Base-by-base conservation (phyloP, 164 flowering plant genomes). In the Dillenia turbinata region DNA sequence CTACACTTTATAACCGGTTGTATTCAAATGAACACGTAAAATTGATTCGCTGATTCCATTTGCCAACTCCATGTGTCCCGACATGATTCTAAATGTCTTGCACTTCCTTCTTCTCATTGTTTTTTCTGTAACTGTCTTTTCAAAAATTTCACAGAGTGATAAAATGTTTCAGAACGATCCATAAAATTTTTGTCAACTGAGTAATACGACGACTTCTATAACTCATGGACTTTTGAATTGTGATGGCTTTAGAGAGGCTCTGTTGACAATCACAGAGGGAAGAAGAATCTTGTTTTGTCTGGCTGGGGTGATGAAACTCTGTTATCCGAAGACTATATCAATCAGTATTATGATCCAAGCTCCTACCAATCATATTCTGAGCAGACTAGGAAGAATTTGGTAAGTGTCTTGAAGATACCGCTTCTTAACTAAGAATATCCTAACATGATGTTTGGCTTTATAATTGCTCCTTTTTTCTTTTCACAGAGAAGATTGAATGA, bases 231-330 rank as follows among this genome's bases (percentile, higher is more conserved):
- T 52, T 9, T 54, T 69, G 58, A 65, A 50, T 51, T 57, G 46
- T 68, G 60, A 59, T 62, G 61, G 71, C 52, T 75, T 67, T 81
- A 73, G 78, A 66, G 69, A 52, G 81, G 79, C 72, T 56, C 83
- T 60, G 80, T 87, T 33, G 77, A 76, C 67, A 81, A 87, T 67
- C 87, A 57, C 33, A 79, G 89, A 66, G 96, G 94, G 47, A 86
- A 79, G 76, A 92, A 83, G 75, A 86, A 92, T 79, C 89, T 89
- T 71, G 83, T 84, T 15, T 75, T 86, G 68, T 87, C 94, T 69
- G 79, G 67, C 33, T 85, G 92, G 96, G 97, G 97, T 61, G 97
- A 92, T 72, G 97, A 92, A 52, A 63, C 83, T 68, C 49, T 81
- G 46, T 92, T 89, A 12, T 75, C 85, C 8, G 92, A 89, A 66